Evolutionary conservation across 345 rosid genomes (phyloP).

Genomic region (Populus pruinosa): DNA sequence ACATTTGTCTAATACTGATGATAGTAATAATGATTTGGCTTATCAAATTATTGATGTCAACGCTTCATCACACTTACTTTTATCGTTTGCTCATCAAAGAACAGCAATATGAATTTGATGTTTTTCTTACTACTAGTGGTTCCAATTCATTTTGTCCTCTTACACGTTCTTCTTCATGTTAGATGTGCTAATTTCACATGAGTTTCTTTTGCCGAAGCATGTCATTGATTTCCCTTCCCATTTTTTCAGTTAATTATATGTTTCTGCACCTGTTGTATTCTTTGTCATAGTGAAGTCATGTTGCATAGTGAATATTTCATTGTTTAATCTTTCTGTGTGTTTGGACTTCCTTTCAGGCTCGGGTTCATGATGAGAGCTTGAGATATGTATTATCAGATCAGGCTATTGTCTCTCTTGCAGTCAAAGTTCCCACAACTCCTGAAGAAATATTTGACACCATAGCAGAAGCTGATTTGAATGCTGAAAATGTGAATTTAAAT

Average conservation of each 20-base stretch:
- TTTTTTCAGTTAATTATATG: background rate
- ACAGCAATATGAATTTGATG: background rate
- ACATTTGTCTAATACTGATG: no score
- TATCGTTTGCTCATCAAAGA: no score
- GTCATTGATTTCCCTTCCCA: background rate
- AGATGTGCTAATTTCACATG: background rate
- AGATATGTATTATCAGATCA: slow-evolving; percentile 80
- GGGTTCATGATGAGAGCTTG: slow-evolving; percentile 89
- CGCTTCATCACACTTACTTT: no score
- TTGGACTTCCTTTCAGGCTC: slow-evolving; percentile 56
- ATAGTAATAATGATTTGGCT: no score
- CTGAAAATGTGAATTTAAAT: slow-evolving; percentile 42
- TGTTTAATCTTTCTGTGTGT: slow-evolving; percentile 14
- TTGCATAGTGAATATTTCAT: slow-evolving; percentile 1
- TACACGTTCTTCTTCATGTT: background rate
- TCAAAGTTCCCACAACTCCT: slow-evolving; percentile 39
- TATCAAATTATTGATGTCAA: no score
- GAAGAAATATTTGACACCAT: slow-evolving; percentile 45
- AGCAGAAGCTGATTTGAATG: slow-evolving; percentile 54
- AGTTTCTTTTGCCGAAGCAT: slow-evolving; percentile 8
- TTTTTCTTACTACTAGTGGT: background rate
- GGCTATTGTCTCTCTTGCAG: slow-evolving; percentile 65
- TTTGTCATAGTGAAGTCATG: background rate
- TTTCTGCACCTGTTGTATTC: background rate
- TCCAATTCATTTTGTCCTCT: background rate